phyloP scores from a whole-genome alignment of 345 rosid genomes.

The Xanthoceras sorbifolium region DNA sequence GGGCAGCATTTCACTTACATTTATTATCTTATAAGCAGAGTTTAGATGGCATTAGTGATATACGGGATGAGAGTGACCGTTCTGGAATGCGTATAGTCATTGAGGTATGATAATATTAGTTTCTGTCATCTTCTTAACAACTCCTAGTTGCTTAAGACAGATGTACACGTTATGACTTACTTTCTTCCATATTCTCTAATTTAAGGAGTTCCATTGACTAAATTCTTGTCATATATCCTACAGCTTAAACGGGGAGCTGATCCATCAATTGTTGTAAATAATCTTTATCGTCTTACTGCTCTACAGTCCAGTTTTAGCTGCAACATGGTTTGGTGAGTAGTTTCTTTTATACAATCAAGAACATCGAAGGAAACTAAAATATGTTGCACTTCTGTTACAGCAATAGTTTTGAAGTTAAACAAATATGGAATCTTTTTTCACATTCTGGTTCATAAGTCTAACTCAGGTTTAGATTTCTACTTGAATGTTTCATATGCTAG shows the following conservation, averaged over 20 bases:
- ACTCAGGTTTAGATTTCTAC: background rate
- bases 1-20: background rate
- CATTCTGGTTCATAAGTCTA: background rate
- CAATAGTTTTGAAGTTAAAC: background rate
- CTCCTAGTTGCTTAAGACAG: conserved; percentile 7
- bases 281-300: conserved; percentile 84
- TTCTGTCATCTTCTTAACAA: conserved; percentile 9
- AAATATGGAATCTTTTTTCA: background rate
- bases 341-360: conserved; percentile 4
- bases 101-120: conserved; percentile 55
- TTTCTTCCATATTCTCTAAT: background rate
- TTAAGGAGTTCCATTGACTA: background rate
- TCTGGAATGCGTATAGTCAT: conserved; percentile 92
- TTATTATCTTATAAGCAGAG: conserved; percentile 42
- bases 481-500: background rate
- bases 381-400: background rate
- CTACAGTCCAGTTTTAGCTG: conserved; percentile 95
- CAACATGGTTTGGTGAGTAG: conserved; percentile 93
- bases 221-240: conserved; percentile 11
- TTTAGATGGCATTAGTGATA: conserved; percentile 91
- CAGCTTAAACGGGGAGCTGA: conserved; percentile 94
- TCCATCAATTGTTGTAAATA: conserved; percentile 76
- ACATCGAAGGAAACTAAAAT: background rate
- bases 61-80: conserved; percentile 97
- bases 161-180: background rate